phyloP scores from a whole-genome alignment of 2,329 filamentous ascomycete species.

The Pyrenochaeta sp. region DNA sequence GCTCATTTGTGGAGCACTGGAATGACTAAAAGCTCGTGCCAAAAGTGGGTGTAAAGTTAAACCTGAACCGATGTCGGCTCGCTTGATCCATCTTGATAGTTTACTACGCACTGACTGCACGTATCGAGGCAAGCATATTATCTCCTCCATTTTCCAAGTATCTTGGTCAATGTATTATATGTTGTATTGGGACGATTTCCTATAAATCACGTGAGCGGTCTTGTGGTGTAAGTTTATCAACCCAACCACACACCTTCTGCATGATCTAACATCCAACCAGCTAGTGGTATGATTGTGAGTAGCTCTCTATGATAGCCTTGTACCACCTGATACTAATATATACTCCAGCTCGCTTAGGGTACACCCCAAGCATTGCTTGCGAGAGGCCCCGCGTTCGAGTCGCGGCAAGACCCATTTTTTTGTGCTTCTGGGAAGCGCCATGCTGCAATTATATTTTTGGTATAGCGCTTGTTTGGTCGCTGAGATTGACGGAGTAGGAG shows the following conservation, averaged over 20 bases:
- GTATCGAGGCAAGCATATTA: too few species aligned
- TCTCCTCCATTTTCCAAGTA: too few species aligned
- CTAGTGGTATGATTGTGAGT: constrained; percentile 27
- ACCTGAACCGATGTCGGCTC: too few species aligned
- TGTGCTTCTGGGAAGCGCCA: neutral
- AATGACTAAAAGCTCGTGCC: too few species aligned
- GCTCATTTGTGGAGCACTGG: too few species aligned
- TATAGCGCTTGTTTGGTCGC: neutral
- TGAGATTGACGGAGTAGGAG: too few species aligned
- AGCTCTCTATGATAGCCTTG: too few species aligned
- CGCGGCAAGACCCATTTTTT: constrained; percentile 24
- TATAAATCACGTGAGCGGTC: constrained; percentile 20
- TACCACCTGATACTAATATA: neutral
- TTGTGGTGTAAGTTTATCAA: constrained; percentile 13
- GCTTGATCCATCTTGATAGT: too few species aligned
- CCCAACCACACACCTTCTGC: neutral
- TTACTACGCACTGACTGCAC: too few species aligned
- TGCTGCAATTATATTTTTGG: too few species aligned
- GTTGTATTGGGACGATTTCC: neutral
- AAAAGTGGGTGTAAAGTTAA: too few species aligned
- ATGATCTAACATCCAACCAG: constrained; percentile 5
- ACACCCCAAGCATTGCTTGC: constrained; percentile 18
- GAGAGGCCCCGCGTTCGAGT: constrained; percentile 30
- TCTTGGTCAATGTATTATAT: too few species aligned
- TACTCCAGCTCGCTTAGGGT: constrained; percentile 15